Percentiles rank a stretch among this genome's conserved stretches.
Conservation (phyloP, 768 basidiomycete genomes). For the Lactarius pseudohatsudake region DNA sequence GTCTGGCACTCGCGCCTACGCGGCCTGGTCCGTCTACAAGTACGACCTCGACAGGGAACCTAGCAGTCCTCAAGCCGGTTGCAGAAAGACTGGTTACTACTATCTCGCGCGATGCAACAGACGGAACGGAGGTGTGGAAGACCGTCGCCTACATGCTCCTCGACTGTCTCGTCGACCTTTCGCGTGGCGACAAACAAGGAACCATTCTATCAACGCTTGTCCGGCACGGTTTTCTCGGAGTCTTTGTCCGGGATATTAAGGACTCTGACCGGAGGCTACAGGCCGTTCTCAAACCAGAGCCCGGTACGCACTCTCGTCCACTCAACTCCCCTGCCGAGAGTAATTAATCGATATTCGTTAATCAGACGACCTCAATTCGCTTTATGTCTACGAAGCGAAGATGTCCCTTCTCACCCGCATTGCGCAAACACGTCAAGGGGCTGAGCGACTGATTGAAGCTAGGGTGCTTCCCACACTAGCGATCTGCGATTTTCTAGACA, state of each 20-base stretch:
- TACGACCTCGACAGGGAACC: conserved; percentile 49
- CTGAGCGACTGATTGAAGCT: conserved; percentile 79
- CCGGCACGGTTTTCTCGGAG: conserved; percentile 74
- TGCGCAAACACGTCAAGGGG: conserved; percentile 78
- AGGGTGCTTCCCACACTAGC: conserved; percentile 72
- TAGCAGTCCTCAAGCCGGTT: conserved; percentile 62
- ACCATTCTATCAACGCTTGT: conserved; percentile 56
- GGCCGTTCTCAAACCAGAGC: conserved; percentile 82
- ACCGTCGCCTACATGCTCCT: conserved; percentile 91
- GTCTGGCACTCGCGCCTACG: conserved; percentile 32
- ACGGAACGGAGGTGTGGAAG: conserved; percentile 96
- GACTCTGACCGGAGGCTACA: conserved; percentile 76
- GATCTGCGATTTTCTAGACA: conserved; percentile 85
- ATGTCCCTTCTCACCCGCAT: conserved; percentile 86
- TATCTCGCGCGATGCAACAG: conserved; percentile 87
- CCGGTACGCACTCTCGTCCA: conserved; percentile 52
- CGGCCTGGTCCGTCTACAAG: conserved; percentile 22
- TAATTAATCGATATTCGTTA: conserved; percentile 2
- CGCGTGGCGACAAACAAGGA: conserved; percentile 67
- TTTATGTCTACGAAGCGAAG: conserved; percentile 95
- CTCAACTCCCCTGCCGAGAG: background rate
- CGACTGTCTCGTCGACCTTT: conserved; percentile 75
- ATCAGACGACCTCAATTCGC: conserved; percentile 81
- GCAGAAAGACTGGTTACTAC: conserved; percentile 72
- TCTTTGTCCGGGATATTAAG: conserved; percentile 82